Conservation (phyloP, 371 early-diverging fungal genomes). For the Entomophthora muscae region DNA sequence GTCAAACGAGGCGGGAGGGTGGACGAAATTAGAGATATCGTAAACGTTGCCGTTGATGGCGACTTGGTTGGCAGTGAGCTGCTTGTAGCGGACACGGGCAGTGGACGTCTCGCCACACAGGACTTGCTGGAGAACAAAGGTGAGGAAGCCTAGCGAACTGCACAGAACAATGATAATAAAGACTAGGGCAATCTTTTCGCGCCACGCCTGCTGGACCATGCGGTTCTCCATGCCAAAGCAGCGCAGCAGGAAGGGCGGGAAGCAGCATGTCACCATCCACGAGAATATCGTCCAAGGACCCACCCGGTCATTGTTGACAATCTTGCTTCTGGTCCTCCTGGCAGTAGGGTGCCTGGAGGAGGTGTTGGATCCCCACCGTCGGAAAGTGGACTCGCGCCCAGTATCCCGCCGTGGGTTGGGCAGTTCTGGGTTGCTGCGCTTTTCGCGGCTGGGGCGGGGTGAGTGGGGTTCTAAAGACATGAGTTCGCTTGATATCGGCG, state of each 20-base stretch:
- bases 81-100: constrained; percentile 3
- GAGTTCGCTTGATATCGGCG: too few species aligned
- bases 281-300: background rate
- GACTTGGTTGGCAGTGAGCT: background rate
- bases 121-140: constrained; percentile 43
- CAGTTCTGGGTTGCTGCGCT: too few species aligned
- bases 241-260: background rate
- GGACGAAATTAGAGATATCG: background rate
- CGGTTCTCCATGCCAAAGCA: background rate
- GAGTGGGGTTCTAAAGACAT: too few species aligned
- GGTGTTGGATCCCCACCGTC: background rate
- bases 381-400: too few species aligned
- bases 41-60: constrained; percentile 2
- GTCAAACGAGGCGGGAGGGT: background rate
- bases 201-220: constrained; percentile 57
- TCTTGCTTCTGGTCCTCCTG: background rate
- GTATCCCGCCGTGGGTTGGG: too few species aligned
- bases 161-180: constrained; percentile 48
- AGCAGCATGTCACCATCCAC: constrained; percentile 7
- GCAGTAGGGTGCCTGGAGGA: background rate
- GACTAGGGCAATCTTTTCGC: constrained; percentile 68
- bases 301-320: background rate
- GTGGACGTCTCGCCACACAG: constrained; percentile 19
- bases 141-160: constrained; percentile 50
- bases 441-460: too few species aligned